Percentiles rank a stretch among this genome's conserved stretches.
Conservation (phyloP, 345 rosid species). For the Eucalyptus erythrocorys region DNA sequence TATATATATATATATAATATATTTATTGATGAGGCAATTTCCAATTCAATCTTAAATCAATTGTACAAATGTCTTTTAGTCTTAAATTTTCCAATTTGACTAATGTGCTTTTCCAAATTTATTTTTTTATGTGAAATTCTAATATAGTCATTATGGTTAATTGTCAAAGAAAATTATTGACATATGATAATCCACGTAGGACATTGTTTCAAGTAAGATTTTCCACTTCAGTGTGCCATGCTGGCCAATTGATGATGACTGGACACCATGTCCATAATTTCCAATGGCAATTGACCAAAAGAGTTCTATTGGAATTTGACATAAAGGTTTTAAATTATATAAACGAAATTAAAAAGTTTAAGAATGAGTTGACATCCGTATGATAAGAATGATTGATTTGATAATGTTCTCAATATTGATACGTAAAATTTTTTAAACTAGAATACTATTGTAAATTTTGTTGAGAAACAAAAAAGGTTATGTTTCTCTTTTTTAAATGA, state of each 20-base stretch:
- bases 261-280: background rate
- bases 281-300: background rate
- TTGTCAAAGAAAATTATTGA: background rate
- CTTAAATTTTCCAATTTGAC: too few relatives aligned
- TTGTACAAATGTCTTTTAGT: too few relatives aligned
- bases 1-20: too few relatives aligned
- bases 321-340: background rate
- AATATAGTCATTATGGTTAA: too few relatives aligned
- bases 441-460: background rate
- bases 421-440: background rate
- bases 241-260: background rate
- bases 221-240: background rate
- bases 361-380: background rate
- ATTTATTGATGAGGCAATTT: too few relatives aligned
- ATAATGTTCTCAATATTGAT: background rate
- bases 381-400: background rate
- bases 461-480: background rate
- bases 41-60: too few relatives aligned
- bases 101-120: too few relatives aligned
- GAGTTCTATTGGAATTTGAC: background rate
- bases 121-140: too few relatives aligned
- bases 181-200: background rate
- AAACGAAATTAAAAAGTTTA: accelerated
- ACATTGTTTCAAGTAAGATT: background rate
- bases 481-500: background rate